These are phyloP conservation scores for Hypomontagnella submonticulosa DNA, from an alignment of 495 filamentous ascomycete genomes.

Conservation along the genomic window DNA sequence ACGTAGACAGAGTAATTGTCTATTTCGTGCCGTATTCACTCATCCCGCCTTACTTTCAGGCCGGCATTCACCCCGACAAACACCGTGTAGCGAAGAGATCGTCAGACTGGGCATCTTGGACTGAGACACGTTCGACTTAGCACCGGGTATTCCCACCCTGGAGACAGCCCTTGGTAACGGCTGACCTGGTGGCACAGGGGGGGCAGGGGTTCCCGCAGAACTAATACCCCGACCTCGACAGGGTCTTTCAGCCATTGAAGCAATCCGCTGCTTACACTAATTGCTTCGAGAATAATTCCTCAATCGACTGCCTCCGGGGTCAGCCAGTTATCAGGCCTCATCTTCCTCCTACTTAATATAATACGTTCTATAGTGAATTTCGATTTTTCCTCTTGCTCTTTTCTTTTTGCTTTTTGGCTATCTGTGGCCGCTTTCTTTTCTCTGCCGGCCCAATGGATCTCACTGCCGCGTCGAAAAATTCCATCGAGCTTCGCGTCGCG, in stretches of 20 bases:
- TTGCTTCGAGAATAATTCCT: conserved; percentile 18
- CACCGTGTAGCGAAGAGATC: too few species aligned
- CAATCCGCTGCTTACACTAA: conserved; percentile 17
- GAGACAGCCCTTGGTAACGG: conserved; percentile 5
- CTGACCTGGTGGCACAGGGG: conserved; percentile 6
- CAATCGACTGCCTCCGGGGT: neutral
- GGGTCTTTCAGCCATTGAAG: conserved; percentile 1
- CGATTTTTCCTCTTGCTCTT: neutral
- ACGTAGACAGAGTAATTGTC: conserved; percentile 1
- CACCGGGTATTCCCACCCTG: conserved; percentile 2
- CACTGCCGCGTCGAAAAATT: conserved; percentile 8
- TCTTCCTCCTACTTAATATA: neutral
- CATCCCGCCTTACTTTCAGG: conserved; percentile 12
- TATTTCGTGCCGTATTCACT: neutral
- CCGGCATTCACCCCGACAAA: conserved; percentile 1
- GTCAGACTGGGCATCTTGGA: neutral
- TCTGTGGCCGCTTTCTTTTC: neutral
- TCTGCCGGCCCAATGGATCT: conserved; percentile 11
- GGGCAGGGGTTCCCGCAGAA: conserved; percentile 4
- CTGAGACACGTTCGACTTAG: conserved; percentile 9
- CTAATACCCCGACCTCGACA: conserved; percentile 3
- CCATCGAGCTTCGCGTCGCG: conserved; percentile 25
- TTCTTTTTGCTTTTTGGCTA: neutral
- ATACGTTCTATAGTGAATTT: neutral
- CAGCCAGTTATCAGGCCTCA: neutral